Evolutionary conservation across 73 alveolate genomes (phyloP).

Genomic region (Paramecium sonneborni): DNA sequence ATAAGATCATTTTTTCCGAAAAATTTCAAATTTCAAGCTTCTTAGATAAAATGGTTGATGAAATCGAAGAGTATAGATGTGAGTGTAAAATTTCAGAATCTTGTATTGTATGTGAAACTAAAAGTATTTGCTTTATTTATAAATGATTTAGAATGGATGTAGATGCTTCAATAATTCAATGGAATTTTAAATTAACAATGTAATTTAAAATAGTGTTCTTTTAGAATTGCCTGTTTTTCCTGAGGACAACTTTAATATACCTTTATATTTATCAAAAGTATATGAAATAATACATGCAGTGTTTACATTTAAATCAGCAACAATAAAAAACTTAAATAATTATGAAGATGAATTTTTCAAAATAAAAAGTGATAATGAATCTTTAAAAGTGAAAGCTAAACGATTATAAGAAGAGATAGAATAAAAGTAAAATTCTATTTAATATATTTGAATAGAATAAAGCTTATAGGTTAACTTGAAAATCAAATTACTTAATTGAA

Average conservation of each 20-base stretch:
- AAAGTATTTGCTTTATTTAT: neutral
- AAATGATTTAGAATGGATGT: conserved; percentile 6
- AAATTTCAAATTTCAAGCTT: neutral
- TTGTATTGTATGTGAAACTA: conserved; percentile 10
- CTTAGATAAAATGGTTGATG: conserved; percentile 27
- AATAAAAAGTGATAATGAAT: conserved; percentile 17
- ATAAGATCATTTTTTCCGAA: neutral
- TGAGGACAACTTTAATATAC: neutral
- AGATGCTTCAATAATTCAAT: neutral
- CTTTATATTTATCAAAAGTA: neutral
- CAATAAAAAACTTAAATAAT: neutral
- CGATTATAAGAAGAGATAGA: conserved; percentile 16
- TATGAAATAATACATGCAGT: conserved; percentile 16
- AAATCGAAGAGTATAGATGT: neutral
- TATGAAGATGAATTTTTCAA: conserved; percentile 38
- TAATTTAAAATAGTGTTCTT: neutral
- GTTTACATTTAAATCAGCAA: neutral
- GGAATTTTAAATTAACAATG: neutral
- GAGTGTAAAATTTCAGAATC: conserved; percentile 4
- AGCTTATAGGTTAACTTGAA: conserved; percentile 11
- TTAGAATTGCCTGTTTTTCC: conserved; percentile 23
- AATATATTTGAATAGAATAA: neutral
- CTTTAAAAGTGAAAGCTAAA: neutral
- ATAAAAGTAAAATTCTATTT: conserved; percentile 8
- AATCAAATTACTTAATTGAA: neutral